Evolutionary conservation across 2,329 filamentous ascomycete genomes (phyloP).

Genomic region (Lachnellula occidentalis): DNA sequence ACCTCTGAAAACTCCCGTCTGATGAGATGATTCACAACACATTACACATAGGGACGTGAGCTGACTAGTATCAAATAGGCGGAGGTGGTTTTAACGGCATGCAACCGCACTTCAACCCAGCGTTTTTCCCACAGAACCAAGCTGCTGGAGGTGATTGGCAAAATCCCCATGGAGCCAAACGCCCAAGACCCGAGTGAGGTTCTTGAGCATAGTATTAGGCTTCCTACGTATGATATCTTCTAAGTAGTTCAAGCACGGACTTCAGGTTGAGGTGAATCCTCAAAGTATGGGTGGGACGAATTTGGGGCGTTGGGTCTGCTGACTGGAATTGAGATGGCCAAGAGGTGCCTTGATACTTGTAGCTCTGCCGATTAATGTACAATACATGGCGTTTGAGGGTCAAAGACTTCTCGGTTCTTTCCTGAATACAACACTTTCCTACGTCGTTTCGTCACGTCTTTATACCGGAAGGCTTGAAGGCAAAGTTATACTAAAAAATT

Average conservation of each 20-base stretch:
- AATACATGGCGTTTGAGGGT: conserved; percentile 15
- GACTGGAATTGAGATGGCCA: not conserved
- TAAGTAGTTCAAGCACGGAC: not conserved
- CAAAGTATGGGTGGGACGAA: conserved; percentile 14
- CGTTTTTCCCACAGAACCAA: conserved; percentile 58
- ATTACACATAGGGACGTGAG: conserved; percentile 5
- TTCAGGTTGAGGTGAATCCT: not conserved
- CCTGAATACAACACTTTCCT: not conserved
- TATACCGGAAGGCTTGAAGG: too few species aligned
- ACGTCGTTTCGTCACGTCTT: too few species aligned
- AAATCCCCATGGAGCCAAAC: conserved; percentile 78
- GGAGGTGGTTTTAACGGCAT: conserved; percentile 63
- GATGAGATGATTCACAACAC: too few species aligned
- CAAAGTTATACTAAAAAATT: too few species aligned
- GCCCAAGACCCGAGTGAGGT: conserved; percentile 61
- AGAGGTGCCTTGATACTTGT: not conserved
- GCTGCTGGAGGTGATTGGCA: conserved; percentile 53
- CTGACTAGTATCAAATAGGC: conserved; percentile 23
- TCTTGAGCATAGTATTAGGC: not conserved
- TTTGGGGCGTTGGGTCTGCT: conserved; percentile 4
- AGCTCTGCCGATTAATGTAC: conserved; percentile 12
- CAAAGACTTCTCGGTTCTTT: conserved; percentile 1
- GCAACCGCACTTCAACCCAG: conserved; percentile 66
- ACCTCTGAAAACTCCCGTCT: too few species aligned
- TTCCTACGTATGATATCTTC: not conserved